These are phyloP conservation scores for Wickerhamiella sergipiensis DNA, from an alignment of 805 yeast species.

Conservation along the genomic window DNA sequence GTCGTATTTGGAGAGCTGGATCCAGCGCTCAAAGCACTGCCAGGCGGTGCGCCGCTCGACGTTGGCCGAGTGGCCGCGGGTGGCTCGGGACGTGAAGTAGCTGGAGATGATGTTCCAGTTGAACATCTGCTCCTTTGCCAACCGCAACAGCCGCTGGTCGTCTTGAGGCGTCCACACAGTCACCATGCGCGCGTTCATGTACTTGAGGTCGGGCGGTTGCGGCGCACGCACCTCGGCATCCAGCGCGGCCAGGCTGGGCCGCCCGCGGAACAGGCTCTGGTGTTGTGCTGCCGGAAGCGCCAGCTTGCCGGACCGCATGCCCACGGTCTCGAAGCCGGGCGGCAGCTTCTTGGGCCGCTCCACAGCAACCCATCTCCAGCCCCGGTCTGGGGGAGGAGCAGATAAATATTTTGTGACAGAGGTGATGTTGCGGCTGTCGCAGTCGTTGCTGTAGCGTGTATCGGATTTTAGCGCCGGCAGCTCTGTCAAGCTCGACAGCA, in stretches of 20 bases:
- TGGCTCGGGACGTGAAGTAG: slow-evolving; percentile 52
- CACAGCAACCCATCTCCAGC: slow-evolving; percentile 23
- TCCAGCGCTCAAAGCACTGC: slow-evolving; percentile 96
- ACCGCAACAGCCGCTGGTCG: slow-evolving; percentile 63
- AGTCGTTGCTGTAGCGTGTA: slow-evolving; percentile 16
- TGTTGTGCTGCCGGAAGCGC: neutral
- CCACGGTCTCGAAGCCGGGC: neutral
- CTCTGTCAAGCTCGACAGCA: slow-evolving; percentile 15
- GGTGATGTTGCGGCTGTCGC: slow-evolving; percentile 14
- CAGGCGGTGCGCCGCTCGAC: slow-evolving; percentile 94
- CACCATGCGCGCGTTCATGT: slow-evolving; percentile 73
- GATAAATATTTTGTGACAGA: slow-evolving; percentile 23
- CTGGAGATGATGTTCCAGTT: slow-evolving; percentile 91
- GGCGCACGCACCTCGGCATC: slow-evolving; percentile 57
- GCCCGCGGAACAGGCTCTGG: neutral
- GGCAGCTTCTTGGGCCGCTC: slow-evolving; percentile 12
- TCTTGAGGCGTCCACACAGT: slow-evolving; percentile 95
- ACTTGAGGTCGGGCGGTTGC: slow-evolving; percentile 71
- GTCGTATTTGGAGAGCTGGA: slow-evolving; percentile 84
- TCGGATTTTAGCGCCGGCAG: slow-evolving; percentile 5
- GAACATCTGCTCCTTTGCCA: slow-evolving; percentile 74
- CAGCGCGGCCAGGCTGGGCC: neutral
- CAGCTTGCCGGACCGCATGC: neutral
- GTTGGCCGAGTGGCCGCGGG: slow-evolving; percentile 64
- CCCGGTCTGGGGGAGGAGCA: slow-evolving; percentile 17